phyloP scores from a whole-genome alignment of 164 flowering plant species.

The Vitis vinifera region ASM3070453v1 NC_081817.1:21398001-21398500 shows the following conservation, averaged over 20 bases:
- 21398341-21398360: conserved; percentile 26
- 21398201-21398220: conserved; percentile 47
- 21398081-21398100: conserved; percentile 22
- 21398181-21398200: conserved; percentile 49
- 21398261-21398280: conserved; percentile 38
- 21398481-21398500: no score
- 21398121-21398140: no score
- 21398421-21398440: no score
- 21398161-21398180: neutral
- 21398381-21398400: conserved; percentile 13
- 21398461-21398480: no score
- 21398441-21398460: no score
- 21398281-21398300: conserved; percentile 52
- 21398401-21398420: no score
- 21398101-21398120: neutral
- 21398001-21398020: neutral
- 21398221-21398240: conserved; percentile 56
- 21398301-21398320: conserved; percentile 40
- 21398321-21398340: conserved; percentile 43
- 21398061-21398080: conserved; percentile 39
- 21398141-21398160: no score
- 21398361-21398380: conserved; percentile 17
- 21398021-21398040: conserved; percentile 46
- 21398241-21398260: conserved; percentile 51
- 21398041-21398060: conserved; percentile 41